phyloP scores from a whole-genome alignment of 2,329 filamentous ascomycete species.

The Pseudocercospora fuligena region DNA sequence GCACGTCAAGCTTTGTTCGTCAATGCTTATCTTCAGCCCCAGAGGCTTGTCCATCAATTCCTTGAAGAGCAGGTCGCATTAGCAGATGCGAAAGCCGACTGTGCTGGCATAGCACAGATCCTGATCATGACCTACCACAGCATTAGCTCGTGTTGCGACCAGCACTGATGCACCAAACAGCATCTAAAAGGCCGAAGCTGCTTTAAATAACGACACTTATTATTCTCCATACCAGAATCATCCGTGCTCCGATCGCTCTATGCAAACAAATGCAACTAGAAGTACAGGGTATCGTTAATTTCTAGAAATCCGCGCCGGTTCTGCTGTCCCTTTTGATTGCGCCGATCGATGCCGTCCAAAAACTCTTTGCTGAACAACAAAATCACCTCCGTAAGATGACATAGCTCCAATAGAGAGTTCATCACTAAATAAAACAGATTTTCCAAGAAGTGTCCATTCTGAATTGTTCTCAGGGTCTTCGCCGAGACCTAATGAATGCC shows the following conservation, averaged over 20 bases:
- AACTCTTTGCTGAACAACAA: slow-evolving; percentile 29
- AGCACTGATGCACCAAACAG: background rate
- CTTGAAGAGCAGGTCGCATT: background rate
- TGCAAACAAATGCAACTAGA: slow-evolving; percentile 12
- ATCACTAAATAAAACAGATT: slow-evolving; percentile 49
- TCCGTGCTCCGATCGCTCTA: slow-evolving; percentile 3
- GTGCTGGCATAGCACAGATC: background rate
- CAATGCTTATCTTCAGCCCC: background rate
- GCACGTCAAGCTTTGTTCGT: background rate
- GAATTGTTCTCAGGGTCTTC: slow-evolving; percentile 12
- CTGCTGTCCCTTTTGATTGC: slow-evolving; percentile 10
- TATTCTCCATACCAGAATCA: background rate
- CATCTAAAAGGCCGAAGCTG: background rate
- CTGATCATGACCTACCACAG: background rate
- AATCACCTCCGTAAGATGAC: slow-evolving; percentile 28
- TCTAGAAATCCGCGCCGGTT: slow-evolving; percentile 11
- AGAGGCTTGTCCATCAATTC: background rate
- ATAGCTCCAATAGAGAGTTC: slow-evolving; percentile 35
- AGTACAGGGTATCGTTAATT: slow-evolving; percentile 24
- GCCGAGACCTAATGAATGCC: slow-evolving; percentile 14
- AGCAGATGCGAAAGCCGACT: background rate
- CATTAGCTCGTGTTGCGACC: background rate
- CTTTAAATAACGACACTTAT: background rate
- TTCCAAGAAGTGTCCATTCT: slow-evolving; percentile 48
- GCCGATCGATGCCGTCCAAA: slow-evolving; percentile 25